Base-by-base conservation (phyloP, 768 basidiomycete species). In the Pleurotus ostreatus region DNA sequence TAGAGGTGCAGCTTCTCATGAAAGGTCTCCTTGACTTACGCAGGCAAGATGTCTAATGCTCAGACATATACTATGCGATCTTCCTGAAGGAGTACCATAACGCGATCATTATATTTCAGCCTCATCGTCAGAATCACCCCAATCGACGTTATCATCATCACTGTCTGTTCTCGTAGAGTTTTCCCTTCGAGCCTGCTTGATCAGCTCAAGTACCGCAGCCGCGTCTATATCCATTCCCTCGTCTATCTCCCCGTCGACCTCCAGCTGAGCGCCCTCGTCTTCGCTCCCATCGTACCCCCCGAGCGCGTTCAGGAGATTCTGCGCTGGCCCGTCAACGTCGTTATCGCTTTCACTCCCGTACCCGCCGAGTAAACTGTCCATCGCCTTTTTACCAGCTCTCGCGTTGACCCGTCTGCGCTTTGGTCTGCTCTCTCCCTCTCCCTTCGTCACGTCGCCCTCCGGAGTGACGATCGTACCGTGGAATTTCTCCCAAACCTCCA, bases 1-100 rank as follows among this genome's bases (percentile, higher is more conserved):
- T 92, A 0, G 87, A 92, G 58, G 84, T 93, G 9, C 92, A 93
- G 64, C 72, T 83, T 12, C 75, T 92, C 45, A 92, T 94, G 89
- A 92, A 92, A 62, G 91, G 91, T 7, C 67, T 92, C 55, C 71
- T 93, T 45, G 91, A 92, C 67, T 75, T 93, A 56, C 78, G 86
- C 58, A 78, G 89, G 61, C 84, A 88, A 63, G 89, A 92, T 60
- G 74, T 84, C 59, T 92, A 66, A 61, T 15, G 22, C 15, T 12
- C 30, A 41, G 18, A 26, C 16, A 53, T 25, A 25, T 34, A 15
- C 23, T 12, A 53, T 12, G 11, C 23, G 25, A 25, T 23, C 23
- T 45, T 34, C 41, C n/a, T 47, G 30, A 53, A 39, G 26, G 49
- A 59, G 15, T 18, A 15, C 11, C 20, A 34, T 9, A 11, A 11